A percentile compares a stretch with the other conserved stretches of the same genome.
Conservation (phyloP, 495 filamentous ascomycete genomes). For the Immersiella caudata region DNA sequence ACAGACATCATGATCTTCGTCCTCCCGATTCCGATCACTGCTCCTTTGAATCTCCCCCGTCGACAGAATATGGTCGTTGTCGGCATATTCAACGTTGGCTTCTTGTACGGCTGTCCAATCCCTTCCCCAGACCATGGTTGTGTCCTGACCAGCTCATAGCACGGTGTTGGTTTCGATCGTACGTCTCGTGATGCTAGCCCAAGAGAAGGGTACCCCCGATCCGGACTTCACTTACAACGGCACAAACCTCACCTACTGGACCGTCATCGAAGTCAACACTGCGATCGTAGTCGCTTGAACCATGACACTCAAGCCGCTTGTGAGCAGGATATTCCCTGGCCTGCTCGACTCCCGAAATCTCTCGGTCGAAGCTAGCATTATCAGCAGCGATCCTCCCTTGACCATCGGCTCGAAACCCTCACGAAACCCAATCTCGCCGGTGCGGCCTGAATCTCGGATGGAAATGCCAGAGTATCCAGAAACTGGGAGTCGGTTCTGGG, state of each 20-base stretch:
- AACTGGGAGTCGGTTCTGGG: conserved; percentile 5
- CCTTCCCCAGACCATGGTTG: conserved; percentile 6
- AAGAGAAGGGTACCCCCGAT: conserved; percentile 15
- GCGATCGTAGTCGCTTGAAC: conserved; percentile 32
- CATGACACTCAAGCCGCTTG: conserved; percentile 38
- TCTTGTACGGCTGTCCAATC: conserved; percentile 36
- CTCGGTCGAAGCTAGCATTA: neutral
- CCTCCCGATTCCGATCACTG: conserved; percentile 44
- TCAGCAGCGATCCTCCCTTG: conserved; percentile 17
- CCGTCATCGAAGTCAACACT: conserved; percentile 31
- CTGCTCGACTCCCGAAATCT: conserved; percentile 13
- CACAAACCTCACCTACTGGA: conserved; percentile 26
- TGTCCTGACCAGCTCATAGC: conserved; percentile 14
- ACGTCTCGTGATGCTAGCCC: conserved; percentile 30
- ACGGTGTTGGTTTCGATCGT: conserved; percentile 35
- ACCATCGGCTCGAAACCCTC: conserved; percentile 32
- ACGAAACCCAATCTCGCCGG: conserved; percentile 12
- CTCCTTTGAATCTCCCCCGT: conserved; percentile 37
- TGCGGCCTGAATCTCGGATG: conserved; percentile 10
- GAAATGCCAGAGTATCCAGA: conserved; percentile 6
- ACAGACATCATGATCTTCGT: conserved; percentile 52
- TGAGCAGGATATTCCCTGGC: conserved; percentile 24
- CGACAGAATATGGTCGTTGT: conserved; percentile 42
- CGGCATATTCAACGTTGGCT: conserved; percentile 42
- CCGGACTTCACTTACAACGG: conserved; percentile 30